Base-by-base conservation (phyloP, 2,329 filamentous ascomycete genomes). In the Colletotrichum lupini region DNA sequence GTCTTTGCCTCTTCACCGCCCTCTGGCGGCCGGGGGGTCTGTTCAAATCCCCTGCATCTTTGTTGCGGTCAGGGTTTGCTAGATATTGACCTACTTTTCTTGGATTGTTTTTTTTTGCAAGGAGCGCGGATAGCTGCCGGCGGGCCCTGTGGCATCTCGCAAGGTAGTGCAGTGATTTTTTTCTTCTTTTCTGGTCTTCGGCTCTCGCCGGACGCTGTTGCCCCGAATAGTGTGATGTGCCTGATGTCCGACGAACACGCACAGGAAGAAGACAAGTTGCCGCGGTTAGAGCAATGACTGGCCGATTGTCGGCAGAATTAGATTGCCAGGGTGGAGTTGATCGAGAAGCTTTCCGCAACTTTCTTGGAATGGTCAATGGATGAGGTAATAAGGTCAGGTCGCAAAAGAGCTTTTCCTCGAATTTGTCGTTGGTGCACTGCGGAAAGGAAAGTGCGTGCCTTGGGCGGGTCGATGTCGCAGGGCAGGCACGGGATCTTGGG, bases 1-100 rank as follows among this genome's bases (percentile, higher is more conserved):
- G 14, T 28, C n/a, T 65, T 32, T 57, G 55, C 55, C n/a, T 56
- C 42, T 49, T 73, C 70, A 73, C 70, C 70, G 70, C 70, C 67
- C 46, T 60, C 26, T 57, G 60, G 59, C 19, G 24, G 67, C 70
- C n/a, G 28, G 70, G 35, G 70, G 70, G 60, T 61, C 42, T 49
- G n/a, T 60, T 61, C 46, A 24, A 61, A 56, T 22, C 19, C 70
- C 60, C 60, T 70, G 60, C 55, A 26, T 58, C 19, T 56, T 66
- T 37, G 62, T 28, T 42, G 62, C 49, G 52, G 49, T 42, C 35
- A 37, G 35, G 19, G 14, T 22, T 26, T 55, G 52, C 32, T 32
- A 19, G 35, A 30, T 64, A 16, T 42, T n/a, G 3, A 8, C 60
- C 24, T n/a, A 24, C n/a, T 35, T 53, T 24, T 7, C 22, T 30